Base-by-base conservation (phyloP, 129 eudicot species). In the Tagetes erecta region DNA sequence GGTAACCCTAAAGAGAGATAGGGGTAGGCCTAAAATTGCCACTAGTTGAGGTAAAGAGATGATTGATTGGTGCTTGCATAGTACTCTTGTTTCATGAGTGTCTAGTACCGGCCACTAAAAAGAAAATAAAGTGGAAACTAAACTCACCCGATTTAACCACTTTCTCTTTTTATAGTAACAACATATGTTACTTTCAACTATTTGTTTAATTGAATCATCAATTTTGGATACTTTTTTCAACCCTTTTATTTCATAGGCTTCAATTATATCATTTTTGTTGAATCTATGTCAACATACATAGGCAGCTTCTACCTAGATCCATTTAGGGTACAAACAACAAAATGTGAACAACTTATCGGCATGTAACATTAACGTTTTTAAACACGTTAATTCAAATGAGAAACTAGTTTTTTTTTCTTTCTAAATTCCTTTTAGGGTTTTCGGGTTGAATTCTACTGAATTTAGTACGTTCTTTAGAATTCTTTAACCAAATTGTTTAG, bases 41-140 rank as follows among this genome's bases (percentile, higher is more conserved):
- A 71, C 51, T 64, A 76, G 78, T 71, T 79, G 67, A 78, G 77
- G 69, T 73, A 64, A 41, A 62, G 39, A 13, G 41, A 68, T 51
- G 80, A 78, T 75, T 78, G 86, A 82, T 71, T 82, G 86, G 78
- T 78, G 76, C 71, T 74, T 20, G 64, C 34, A 67, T 33, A 11
- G 71, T 33, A 11, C 39, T 59, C 80, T 39, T 57, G 64, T 72
- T 78, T 75, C 70, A 74, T 80, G 73, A 82, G 80, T 77, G 77
- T 77, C 74, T 74, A 34, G 69, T 74, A 70, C 67, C n/a, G n/a
- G n/a, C n/a, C 78, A 81, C 44, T 70, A 76, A 70, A 76, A 44
- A 79, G 51, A 58, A 79, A 34, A 44, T 41, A 71, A 78, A 78
- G 62, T 71, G 50, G 62, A 78, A 78, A 71, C 72, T 52, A 36